Evolutionary conservation across 768 basidiomycete genomes (phyloP).

Genomic region (Psilocybe sp.): DNA sequence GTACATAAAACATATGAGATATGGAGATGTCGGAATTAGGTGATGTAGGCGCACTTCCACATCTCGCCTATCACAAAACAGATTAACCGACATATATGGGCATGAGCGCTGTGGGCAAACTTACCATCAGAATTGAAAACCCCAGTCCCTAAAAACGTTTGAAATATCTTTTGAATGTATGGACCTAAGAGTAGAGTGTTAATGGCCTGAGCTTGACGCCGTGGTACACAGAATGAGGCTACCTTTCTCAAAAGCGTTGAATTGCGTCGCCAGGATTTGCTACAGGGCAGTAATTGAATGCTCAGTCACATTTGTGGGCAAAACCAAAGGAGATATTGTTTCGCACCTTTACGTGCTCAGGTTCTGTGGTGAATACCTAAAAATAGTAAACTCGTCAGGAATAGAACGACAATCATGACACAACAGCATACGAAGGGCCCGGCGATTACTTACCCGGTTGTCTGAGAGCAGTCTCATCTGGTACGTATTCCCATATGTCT

Average conservation of each 20-base stretch:
- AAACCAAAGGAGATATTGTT: too few species aligned
- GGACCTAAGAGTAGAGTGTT: conserved; percentile 18
- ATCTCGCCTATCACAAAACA: conserved; percentile 27
- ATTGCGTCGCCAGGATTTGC: conserved; percentile 44
- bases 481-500: conserved; percentile 32
- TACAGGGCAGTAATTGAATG: too few species aligned
- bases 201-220: conserved; percentile 29
- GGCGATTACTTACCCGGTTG: conserved; percentile 23
- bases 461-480: conserved; percentile 29
- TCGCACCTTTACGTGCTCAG: conserved; percentile 43
- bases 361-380: conserved; percentile 42
- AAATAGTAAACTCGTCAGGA: conserved; percentile 12
- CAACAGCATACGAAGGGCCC: conserved; percentile 2
- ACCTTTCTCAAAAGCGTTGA: conserved; percentile 47
- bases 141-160: conserved; percentile 46
- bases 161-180: conserved; percentile 20
- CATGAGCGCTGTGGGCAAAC: too few species aligned
- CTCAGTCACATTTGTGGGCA: too few species aligned
- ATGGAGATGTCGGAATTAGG: conserved; percentile 36
- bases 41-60: conserved; percentile 53
- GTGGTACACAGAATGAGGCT: conserved; percentile 26
- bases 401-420: conserved; percentile 12
- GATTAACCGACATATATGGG: not conserved
- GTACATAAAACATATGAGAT: conserved; percentile 55
- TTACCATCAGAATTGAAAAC: conserved; percentile 58